Percentiles rank a stretch among this genome's conserved stretches.
phyloP scores from a whole-genome alignment of 2,329 filamentous ascomycete species.

The Alternaria ethzedia region DNA sequence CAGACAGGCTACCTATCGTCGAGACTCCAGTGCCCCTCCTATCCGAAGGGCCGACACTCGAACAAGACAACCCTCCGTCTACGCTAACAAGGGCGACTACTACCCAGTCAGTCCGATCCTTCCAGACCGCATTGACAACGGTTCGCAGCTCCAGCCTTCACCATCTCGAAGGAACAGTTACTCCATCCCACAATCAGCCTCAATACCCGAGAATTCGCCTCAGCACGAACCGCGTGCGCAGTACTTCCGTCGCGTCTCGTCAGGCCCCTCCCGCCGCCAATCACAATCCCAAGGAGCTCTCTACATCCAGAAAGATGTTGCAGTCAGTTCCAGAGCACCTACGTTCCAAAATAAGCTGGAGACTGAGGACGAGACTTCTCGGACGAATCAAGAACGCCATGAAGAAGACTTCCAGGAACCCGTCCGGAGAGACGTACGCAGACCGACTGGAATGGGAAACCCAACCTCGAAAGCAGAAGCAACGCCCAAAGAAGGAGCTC shows the following conservation, averaged over 20 bases:
- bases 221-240: neutral
- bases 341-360: neutral
- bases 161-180: slow-evolving; percentile 3
- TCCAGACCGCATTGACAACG: slow-evolving; percentile 10
- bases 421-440: neutral
- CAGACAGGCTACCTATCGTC: slow-evolving; percentile 7
- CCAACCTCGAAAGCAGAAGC: neutral
- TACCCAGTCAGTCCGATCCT: slow-evolving; percentile 20
- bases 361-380: neutral
- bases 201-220: slow-evolving; percentile 7
- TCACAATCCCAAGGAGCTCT: neutral
- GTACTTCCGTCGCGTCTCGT: neutral
- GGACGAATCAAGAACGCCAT: neutral
- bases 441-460: neutral
- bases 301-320: neutral
- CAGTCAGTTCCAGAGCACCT: neutral
- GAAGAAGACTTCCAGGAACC: neutral
- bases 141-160: slow-evolving; percentile 5
- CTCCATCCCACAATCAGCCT: slow-evolving; percentile 14
- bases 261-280: neutral
- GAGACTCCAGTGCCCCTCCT: neutral
- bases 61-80: neutral
- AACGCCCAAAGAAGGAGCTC: neutral
- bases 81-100: slow-evolving; percentile 16
- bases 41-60: slow-evolving; percentile 12